Evolutionary conservation across 2,329 filamentous ascomycete genomes (phyloP).

Genomic region (Diaporthe australafricana): DNA sequence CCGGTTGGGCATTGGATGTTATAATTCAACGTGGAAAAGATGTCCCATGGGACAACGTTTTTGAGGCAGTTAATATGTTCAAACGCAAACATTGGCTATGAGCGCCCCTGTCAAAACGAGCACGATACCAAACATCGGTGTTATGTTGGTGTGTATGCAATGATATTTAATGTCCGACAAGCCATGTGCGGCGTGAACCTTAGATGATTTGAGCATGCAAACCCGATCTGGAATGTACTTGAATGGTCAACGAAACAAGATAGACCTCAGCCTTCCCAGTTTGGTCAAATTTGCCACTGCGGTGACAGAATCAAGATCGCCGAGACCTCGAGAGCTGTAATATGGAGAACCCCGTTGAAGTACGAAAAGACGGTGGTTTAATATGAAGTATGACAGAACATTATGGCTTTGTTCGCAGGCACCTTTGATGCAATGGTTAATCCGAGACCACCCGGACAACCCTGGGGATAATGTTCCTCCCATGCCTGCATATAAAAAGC

Average conservation of each 20-base stretch:
- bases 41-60: not conserved
- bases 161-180: not conserved
- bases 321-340: constrained; percentile 1
- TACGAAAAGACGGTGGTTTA: not conserved
- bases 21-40: not conserved
- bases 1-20: not conserved
- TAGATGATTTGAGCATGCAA: not conserved
- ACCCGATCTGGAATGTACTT: not conserved
- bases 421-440: not conserved
- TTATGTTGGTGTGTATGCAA: not conserved
- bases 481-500: not conserved
- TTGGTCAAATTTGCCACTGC: not conserved
- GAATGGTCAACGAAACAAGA: not conserved
- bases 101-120: not conserved
- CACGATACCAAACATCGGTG: not conserved
- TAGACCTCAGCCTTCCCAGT: not conserved
- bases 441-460: not conserved
- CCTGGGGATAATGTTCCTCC: not conserved
- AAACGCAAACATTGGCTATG: not conserved
- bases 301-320: not conserved
- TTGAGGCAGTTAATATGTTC: not conserved
- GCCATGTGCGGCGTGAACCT: not conserved
- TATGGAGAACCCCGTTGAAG: not conserved
- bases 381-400: not conserved
- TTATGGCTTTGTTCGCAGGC: not conserved